Evolutionary conservation across 2,329 filamentous ascomycete species (phyloP).

Genomic region (Paracoccidioides lutzii): DNA sequence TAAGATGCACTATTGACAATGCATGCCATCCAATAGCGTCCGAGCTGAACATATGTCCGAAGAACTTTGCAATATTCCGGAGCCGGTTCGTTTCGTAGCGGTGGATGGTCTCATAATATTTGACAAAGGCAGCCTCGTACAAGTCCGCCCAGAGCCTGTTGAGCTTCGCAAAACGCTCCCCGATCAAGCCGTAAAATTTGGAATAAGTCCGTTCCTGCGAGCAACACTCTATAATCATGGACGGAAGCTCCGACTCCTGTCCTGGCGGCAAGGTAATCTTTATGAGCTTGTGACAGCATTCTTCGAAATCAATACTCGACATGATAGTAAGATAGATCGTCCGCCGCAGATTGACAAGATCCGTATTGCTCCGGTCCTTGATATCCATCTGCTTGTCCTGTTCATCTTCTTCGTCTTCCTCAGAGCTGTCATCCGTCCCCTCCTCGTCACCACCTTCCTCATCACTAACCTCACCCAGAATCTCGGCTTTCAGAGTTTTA

Average conservation of each 20-base stretch:
- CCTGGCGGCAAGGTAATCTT: conserved; percentile 79
- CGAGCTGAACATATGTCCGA: conserved; percentile 76
- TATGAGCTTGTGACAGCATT: conserved; percentile 95
- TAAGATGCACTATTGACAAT: conserved; percentile 71
- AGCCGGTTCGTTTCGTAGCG: conserved; percentile 91
- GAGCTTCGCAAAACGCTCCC: conserved; percentile 88
- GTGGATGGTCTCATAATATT: conserved; percentile 96
- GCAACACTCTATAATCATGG: conserved; percentile 95
- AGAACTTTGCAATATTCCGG: conserved; percentile 89
- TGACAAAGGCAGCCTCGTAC: conserved; percentile 78
- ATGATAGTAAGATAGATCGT: conserved; percentile 97
- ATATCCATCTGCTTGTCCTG: conserved; percentile 82
- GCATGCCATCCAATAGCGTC: conserved; percentile 91
- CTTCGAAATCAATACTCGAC: conserved; percentile 90
- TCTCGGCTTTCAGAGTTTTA: conserved; percentile 80
- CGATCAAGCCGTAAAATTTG: conserved; percentile 92
- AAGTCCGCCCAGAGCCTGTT: conserved; percentile 90
- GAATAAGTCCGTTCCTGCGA: conserved; percentile 94
- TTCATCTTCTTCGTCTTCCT: conserved; percentile 60
- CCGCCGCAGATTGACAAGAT: conserved; percentile 81
- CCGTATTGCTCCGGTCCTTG: conserved; percentile 93
- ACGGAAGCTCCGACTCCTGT: conserved; percentile 78
- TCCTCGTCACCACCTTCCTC: conserved; percentile 61
- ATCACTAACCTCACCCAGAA: conserved; percentile 83
- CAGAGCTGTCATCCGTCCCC: conserved; percentile 48